A percentile compares a stretch with the other conserved stretches of the same genome.
phyloP scores from a whole-genome alignment of 2,329 filamentous ascomycete species.

The Fusarium keratoplasticum region DNA sequence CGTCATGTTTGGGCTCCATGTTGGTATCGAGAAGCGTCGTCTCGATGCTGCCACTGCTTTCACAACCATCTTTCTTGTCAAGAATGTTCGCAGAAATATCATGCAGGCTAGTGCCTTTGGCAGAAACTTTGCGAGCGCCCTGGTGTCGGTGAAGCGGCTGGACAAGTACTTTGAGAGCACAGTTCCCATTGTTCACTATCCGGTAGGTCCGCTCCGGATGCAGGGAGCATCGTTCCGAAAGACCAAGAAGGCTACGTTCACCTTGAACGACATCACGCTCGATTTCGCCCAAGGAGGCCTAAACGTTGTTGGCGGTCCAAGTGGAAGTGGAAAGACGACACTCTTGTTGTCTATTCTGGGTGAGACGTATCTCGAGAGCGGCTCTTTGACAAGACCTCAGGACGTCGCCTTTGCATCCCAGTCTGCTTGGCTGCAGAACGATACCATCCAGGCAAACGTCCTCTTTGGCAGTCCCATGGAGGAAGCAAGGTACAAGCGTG shows the following conservation, averaged over 20 bases:
- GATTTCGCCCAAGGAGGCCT: conserved; percentile 65
- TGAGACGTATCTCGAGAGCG: conserved; percentile 63
- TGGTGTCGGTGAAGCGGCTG: conserved; percentile 62
- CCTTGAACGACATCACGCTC: conserved; percentile 60
- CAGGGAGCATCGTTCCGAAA: conserved; percentile 60
- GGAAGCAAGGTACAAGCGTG: conserved; percentile 62
- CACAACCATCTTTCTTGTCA: conserved; percentile 65
- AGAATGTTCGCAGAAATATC: conserved; percentile 64
- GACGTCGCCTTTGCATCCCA: conserved; percentile 70
- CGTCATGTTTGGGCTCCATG: conserved; percentile 65
- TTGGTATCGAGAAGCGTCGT: conserved; percentile 58
- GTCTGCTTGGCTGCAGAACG: conserved; percentile 68
- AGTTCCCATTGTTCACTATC: conserved; percentile 60
- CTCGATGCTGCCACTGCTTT: conserved; percentile 69
- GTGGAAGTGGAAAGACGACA: conserved; percentile 69
- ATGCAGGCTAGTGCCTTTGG: conserved; percentile 60
- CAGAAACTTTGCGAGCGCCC: conserved; percentile 49
- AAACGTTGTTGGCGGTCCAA: conserved; percentile 66
- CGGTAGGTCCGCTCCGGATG: conserved; percentile 61
- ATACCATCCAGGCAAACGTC: conserved; percentile 66
- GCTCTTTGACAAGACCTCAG: conserved; percentile 59
- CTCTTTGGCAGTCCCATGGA: conserved; percentile 65
- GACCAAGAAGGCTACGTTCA: conserved; percentile 62
- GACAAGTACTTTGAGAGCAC: conserved; percentile 66
- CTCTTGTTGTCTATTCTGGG: conserved; percentile 66